These are phyloP conservation scores for Phaeosphaeriaceae sp. DNA, from an alignment of 2,329 filamentous ascomycete genomes.

Conservation along the genomic window DNA sequence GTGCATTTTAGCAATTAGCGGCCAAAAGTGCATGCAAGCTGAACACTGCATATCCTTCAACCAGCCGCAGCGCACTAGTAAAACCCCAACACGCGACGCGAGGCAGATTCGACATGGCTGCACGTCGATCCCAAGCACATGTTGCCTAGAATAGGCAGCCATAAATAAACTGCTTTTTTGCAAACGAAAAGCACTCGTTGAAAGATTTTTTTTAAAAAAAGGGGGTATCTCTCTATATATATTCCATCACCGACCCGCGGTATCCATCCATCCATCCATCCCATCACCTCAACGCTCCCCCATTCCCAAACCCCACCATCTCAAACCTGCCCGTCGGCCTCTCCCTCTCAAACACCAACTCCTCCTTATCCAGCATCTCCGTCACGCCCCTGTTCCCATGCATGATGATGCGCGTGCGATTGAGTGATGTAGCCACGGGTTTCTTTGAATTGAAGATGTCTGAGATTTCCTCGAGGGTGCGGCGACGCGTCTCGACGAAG, in stretches of 20 bases:
- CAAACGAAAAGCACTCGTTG: neutral
- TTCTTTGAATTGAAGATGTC: conserved; percentile 51
- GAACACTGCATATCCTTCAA: neutral
- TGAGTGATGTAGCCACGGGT: conserved; percentile 48
- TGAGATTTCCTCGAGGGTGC: conserved; percentile 55
- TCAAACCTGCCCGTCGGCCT: conserved; percentile 13
- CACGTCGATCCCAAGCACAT: neutral
- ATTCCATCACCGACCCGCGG: neutral
- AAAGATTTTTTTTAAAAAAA: neutral
- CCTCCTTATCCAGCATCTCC: conserved; percentile 41
- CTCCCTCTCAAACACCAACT: conserved; percentile 10
- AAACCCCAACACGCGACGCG: neutral
- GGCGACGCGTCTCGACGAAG: conserved; percentile 47
- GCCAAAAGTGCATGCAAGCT: neutral
- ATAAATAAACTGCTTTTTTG: too few relatives aligned
- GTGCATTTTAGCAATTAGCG: neutral
- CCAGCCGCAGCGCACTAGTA: neutral
- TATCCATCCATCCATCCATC: neutral
- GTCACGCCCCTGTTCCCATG: conserved; percentile 37
- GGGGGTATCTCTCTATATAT: neutral
- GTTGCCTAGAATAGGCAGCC: neutral
- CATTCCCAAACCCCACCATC: conserved; percentile 15
- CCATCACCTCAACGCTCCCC: neutral
- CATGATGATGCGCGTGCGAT: conserved; percentile 39
- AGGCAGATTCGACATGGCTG: neutral